phyloP scores from a whole-genome alignment of 257 asterid species.

The Handroanthus guayacan region DNA sequence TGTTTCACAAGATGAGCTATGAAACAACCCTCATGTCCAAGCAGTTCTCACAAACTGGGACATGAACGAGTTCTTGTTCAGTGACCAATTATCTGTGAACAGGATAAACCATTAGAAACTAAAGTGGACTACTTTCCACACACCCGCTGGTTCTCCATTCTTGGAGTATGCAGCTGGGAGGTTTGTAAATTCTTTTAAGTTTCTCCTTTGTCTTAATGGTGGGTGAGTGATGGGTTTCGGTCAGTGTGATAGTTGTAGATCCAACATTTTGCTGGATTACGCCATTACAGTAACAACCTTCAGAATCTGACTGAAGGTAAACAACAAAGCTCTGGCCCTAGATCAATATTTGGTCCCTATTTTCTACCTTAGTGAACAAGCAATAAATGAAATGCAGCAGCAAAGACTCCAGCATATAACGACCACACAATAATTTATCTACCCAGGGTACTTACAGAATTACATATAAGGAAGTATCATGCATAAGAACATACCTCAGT shows the following conservation, averaged over 20 bases:
- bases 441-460: slow-evolving; percentile 1
- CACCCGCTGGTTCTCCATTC: slow-evolving; percentile 1
- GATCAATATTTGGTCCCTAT: neutral
- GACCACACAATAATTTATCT: slow-evolving; percentile 9
- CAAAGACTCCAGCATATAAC: neutral
- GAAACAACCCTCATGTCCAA: slow-evolving; percentile 1
- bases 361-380: neutral
- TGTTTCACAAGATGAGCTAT: slow-evolving; percentile 8
- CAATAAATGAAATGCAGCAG: slow-evolving; percentile 2
- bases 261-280: slow-evolving; percentile 4
- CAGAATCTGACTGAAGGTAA: slow-evolving; percentile 1
- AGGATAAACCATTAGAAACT: neutral
- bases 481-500: slow-evolving; percentile 51
- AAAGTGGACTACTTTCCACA: slow-evolving; percentile 2
- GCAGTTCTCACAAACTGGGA: neutral
- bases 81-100: slow-evolving; percentile 5
- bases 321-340: slow-evolving; percentile 4
- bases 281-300: neutral
- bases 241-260: slow-evolving; percentile 5
- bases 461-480: neutral
- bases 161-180: neutral
- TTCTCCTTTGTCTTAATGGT: neutral
- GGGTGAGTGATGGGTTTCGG: neutral
- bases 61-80: slow-evolving; percentile 5
- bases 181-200: neutral